Base-by-base conservation (phyloP, 331 rosid genomes). In the Spiraea crenata region DNA sequence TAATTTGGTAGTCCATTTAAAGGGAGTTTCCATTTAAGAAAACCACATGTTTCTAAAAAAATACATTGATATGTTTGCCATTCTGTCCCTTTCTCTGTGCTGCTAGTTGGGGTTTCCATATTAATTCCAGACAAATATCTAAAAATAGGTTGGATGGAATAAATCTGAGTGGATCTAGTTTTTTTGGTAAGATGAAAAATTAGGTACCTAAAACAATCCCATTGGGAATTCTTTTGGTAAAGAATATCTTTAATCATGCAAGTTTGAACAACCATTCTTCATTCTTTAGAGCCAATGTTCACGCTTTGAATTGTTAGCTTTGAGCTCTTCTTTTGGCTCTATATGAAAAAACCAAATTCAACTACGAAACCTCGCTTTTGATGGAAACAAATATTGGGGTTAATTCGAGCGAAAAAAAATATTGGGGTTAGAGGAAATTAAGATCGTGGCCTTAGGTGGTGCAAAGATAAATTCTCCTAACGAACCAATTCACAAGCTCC, bases 221-320 rank as follows among this genome's bases (percentile, higher is more conserved):
- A 2, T 9, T 9, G 4, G 14, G 48, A 10, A 45, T 45, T 45
- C n/a, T 45, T 45, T 45, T 10, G 48, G 48, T 45, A 45, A 45
- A 45, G 3, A 45, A 45, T n/a, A n/a, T n/a, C 31, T 25, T 25
- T 25, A 25, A 25, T 25, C 31, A 25, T 42, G 1, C 5, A 42
- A 42, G 47, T 6, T 57, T 57, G n/a, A 65, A 8, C 70, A 31
- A 65, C 57, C 70, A 65, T 48, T 16, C 52, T 31, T 57, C 31
- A 6, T 19, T 8, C 31, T 14, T 19, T 8, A 31, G 15, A 11
- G n/a, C 10, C 25, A 57, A 56, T 10, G 16, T 25, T 25, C 37
- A 4, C 67, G 9, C 48, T 47, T 59, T 48, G 67, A 71, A 25
- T 35, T 59, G 49, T n/a, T 48, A 57, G 76, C 37, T 49, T 12